These are phyloP conservation scores for Rasamsonia emersonii DNA, from an alignment of 2,329 filamentous ascomycete genomes.

Conservation along the genomic window DNA sequence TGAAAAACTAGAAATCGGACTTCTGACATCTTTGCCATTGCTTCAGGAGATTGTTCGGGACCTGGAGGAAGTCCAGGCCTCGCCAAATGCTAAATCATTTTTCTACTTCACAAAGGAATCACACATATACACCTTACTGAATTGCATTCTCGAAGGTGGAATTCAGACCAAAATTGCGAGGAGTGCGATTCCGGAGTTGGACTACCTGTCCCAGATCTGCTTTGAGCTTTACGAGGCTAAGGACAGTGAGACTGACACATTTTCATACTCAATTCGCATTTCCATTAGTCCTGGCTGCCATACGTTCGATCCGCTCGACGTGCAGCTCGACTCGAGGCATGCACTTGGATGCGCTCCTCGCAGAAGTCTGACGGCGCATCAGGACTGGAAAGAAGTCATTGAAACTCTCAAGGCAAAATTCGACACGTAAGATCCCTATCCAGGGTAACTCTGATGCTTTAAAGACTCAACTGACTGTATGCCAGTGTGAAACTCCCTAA, in stretches of 20 bases:
- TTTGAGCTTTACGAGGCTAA: conserved; percentile 97
- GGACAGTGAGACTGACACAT: conserved; percentile 66
- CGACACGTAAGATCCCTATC: conserved; percentile 60
- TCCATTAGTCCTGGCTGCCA: conserved; percentile 94
- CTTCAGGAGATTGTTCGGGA: conserved; percentile 96
- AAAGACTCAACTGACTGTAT: conserved; percentile 5
- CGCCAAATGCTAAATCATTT: conserved; percentile 87
- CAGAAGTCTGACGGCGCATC: conserved; percentile 79
- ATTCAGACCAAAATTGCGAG: conserved; percentile 95
- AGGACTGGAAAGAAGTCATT: conserved; percentile 94
- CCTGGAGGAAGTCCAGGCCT: conserved; percentile 93
- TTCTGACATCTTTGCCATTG: conserved; percentile 84
- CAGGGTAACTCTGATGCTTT: conserved; percentile 9
- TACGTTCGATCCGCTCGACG: conserved; percentile 90
- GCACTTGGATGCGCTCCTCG: conserved; percentile 92
- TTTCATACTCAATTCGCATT: conserved; percentile 93
- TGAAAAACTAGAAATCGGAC: conserved; percentile 96
- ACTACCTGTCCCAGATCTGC: conserved; percentile 95
- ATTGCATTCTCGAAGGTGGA: conserved; percentile 94
- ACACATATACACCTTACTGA: conserved; percentile 95
- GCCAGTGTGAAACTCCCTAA: conserved; percentile 43
- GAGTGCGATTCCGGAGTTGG: conserved; percentile 89
- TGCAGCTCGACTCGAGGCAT: conserved; percentile 91
- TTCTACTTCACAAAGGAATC: conserved; percentile 99
- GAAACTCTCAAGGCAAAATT: conserved; percentile 92